A percentile compares a stretch with the other conserved stretches of the same genome.
These are phyloP conservation scores for Syzygium aromaticum DNA, from an alignment of 345 rosid genomes.

Conservation along the genomic window DNA sequence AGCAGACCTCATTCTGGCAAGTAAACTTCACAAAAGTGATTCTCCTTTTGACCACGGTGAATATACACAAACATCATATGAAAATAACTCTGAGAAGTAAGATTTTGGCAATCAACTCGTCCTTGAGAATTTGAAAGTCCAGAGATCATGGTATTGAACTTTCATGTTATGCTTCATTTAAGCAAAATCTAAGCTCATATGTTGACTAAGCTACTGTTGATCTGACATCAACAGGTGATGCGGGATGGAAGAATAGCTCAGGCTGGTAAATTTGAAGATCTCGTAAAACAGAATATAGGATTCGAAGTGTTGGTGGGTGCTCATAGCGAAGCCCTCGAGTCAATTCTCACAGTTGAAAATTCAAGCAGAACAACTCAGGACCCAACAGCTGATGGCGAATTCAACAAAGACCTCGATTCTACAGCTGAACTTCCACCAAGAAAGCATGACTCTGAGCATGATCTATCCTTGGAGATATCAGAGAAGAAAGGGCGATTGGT, in stretches of 20 bases:
- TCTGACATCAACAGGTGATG: slow-evolving; percentile 54
- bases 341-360: slow-evolving; percentile 50
- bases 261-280: slow-evolving; percentile 70
- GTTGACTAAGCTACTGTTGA: background rate
- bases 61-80: background rate
- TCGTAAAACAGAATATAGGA: slow-evolving; percentile 68
- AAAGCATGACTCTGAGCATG: slow-evolving; percentile 43
- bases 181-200: background rate
- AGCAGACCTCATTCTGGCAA: slow-evolving; percentile 89
- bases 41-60: background rate
- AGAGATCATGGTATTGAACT: background rate
- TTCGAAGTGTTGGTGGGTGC: slow-evolving; percentile 92
- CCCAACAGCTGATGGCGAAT: slow-evolving; percentile 19
- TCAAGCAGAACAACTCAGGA: slow-evolving; percentile 41
- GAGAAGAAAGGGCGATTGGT: slow-evolving; percentile 70
- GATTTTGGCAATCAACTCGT: background rate
- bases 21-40: slow-evolving; percentile 1
- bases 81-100: background rate
- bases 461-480: slow-evolving; percentile 43
- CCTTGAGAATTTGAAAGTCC: background rate
- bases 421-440: slow-evolving; percentile 21
- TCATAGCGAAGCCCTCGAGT: slow-evolving; percentile 69
- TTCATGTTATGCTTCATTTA: background rate
- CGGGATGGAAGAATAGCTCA: slow-evolving; percentile 81
- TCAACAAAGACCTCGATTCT: slow-evolving; percentile 23